Evolutionary conservation across 192 early-diverging fungal species (phyloP), one percentile per base, ranked within the genome.

Genomic region (Gigaspora rosea): DNA sequence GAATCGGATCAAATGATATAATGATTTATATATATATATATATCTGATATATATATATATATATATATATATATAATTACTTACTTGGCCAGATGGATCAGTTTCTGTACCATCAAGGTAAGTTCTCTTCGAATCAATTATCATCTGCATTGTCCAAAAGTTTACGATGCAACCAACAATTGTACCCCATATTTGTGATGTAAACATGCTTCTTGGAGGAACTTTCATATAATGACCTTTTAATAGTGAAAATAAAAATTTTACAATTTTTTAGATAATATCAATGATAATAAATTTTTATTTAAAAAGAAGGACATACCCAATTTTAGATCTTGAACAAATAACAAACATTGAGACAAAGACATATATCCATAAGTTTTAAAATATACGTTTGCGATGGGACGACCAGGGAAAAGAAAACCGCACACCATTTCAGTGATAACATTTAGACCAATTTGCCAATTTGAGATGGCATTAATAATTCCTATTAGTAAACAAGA

Each of bases 281-380:
- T 10, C 1, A 56, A 70, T 41, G 36, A 41, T 41, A 41, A 41
- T 41, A 41, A 41, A 41, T 41, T 41, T 41, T 41, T 41, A n/a
- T 41, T n/a, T n/a, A n/a, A n/a, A n/a, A 41, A 51, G 3, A 22
- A 11, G 13, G 33, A n/a, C 16, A 20, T 35, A 2, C 89, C 90
- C 9, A 94, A 81, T 79, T 95, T 95, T 22, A 95, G 80, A 82
- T 94, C 93, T 47, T 66, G 33, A 15, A 91, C 76, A 32, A 96
- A 89, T 33, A 84, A 86, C 33, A 96, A 78, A 52, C 89, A 91
- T 83, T 98, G 95, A 27, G 83, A 81, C 83, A 94, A 84, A 8
- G 90, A 82, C 65, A 84, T 81, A 61, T 82, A 83, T 59, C 86
- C 84, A 50, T 85, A 80, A 13, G 80, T 82, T 82, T 92, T 92